A percentile compares a stretch with the other conserved stretches of the same genome.
Evolutionary conservation across 1,284 basidiomycete genomes (phyloP).

Genomic region (Sparassis latifolia): DNA sequence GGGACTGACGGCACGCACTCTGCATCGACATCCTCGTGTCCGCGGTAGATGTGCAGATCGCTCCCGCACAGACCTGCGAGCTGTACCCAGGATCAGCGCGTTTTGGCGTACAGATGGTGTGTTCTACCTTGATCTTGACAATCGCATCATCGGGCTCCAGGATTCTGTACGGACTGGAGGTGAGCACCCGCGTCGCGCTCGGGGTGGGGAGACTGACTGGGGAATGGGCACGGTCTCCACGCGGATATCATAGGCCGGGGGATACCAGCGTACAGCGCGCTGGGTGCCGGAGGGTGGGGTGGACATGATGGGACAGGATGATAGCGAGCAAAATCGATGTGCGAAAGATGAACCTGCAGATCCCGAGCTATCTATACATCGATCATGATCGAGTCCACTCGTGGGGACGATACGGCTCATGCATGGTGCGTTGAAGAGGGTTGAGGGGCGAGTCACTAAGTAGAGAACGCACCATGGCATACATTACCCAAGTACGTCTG

Average conservation of each 20-base stretch:
- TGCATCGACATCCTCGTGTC: conserved; percentile 34
- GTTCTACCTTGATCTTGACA: conserved; percentile 59
- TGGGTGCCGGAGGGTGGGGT: conserved; percentile 20
- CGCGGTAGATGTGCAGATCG: conserved; percentile 78
- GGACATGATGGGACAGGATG: neutral
- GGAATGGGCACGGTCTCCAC: conserved; percentile 55
- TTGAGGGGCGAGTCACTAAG: too few relatives aligned
- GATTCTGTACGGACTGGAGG: conserved; percentile 36
- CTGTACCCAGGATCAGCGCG: conserved; percentile 27
- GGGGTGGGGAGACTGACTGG: conserved; percentile 28
- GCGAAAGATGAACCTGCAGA: too few relatives aligned
- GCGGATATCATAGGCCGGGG: conserved; percentile 62
- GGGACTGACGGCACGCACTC: conserved; percentile 12
- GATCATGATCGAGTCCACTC: too few relatives aligned
- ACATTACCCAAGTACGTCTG: too few relatives aligned
- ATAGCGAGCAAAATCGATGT: too few relatives aligned
- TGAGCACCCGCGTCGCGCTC: neutral
- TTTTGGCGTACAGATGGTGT: neutral
- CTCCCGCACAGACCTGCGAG: conserved; percentile 76
- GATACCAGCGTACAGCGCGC: conserved; percentile 54
- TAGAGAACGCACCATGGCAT: too few relatives aligned
- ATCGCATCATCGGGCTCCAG: conserved; percentile 70
- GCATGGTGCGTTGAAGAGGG: too few relatives aligned
- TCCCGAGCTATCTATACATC: too few relatives aligned
- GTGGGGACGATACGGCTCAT: too few relatives aligned